These are phyloP conservation scores for Claviceps capensis DNA, from an alignment of 2,329 filamentous ascomycete species.

Conservation along the genomic window DNA sequence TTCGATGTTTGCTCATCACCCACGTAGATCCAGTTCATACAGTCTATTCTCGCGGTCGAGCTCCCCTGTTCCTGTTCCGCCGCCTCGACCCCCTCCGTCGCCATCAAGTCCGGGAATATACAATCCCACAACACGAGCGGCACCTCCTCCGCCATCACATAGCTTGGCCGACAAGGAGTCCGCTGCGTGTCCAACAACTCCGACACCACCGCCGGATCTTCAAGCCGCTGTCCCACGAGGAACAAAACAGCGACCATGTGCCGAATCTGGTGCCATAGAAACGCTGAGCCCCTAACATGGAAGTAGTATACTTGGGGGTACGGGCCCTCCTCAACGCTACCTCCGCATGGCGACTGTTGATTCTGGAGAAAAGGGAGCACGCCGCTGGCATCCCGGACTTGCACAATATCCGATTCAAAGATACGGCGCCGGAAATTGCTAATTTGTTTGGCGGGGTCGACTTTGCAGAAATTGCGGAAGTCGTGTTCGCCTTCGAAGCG, in stretches of 20 bases:
- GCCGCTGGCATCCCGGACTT: conserved; percentile 41
- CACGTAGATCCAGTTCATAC: conserved; percentile 65
- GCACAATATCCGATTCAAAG: conserved; percentile 65
- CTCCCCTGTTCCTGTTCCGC: not conserved
- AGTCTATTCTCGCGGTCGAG: conserved; percentile 30
- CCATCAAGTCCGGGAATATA: conserved; percentile 50
- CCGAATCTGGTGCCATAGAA: conserved; percentile 95
- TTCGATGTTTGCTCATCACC: conserved; percentile 48
- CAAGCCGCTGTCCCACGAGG: conserved; percentile 76
- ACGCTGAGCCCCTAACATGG: conserved; percentile 77
- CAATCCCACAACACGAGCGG: conserved; percentile 95
- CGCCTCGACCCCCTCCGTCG: conserved; percentile 6
- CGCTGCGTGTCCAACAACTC: conserved; percentile 59
- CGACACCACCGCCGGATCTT: conserved; percentile 58
- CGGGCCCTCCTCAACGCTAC: conserved; percentile 1
- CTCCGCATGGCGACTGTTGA: no score
- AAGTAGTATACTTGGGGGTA: conserved; percentile 71
- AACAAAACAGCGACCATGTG: conserved; percentile 93
- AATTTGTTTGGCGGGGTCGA: conserved; percentile 83
- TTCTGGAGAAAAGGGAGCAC: conserved; percentile 41
- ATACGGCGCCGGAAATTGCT: conserved; percentile 69
- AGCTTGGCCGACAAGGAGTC: conserved; percentile 66
- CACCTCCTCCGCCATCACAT: conserved; percentile 80
- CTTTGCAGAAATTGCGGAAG: conserved; percentile 93
- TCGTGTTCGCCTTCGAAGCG: conserved; percentile 75